Evolutionary conservation across 2,329 filamentous ascomycete genomes (phyloP).

Genomic region (Emydomyces testavorans): DNA sequence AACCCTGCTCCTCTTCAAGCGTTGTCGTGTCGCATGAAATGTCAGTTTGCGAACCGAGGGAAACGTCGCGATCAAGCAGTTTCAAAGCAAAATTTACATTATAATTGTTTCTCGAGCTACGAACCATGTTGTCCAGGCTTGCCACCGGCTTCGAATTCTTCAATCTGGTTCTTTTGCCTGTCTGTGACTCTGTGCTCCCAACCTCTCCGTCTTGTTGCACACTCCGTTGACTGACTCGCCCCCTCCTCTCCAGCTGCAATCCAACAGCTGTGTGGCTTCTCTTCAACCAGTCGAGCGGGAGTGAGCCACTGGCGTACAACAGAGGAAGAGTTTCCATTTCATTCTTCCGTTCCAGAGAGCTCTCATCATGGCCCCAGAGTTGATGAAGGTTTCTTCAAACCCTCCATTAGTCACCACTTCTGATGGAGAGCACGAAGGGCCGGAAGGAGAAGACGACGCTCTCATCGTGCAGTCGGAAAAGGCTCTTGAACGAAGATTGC

Average conservation of each 20-base stretch:
- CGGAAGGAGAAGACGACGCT: constrained; percentile 4
- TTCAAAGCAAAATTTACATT: too few species aligned
- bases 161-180: neutral
- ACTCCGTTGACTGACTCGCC: neutral
- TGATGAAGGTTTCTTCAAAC: neutral
- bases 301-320: too few species aligned
- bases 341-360: neutral
- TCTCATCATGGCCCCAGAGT: neutral
- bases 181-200: too few species aligned
- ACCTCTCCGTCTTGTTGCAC: too few species aligned
- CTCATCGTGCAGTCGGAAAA: neutral
- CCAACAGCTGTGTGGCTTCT: too few species aligned
- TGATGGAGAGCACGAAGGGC: neutral
- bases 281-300: too few species aligned
- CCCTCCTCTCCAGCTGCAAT: too few species aligned
- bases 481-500: constrained; percentile 27
- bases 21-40: too few species aligned
- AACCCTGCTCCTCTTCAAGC: too few species aligned
- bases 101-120: neutral
- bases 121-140: neutral
- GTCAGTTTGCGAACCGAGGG: constrained; percentile 4
- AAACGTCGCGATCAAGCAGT: too few species aligned
- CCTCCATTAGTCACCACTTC: neutral
- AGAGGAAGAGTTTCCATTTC: too few species aligned
- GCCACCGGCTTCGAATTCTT: neutral